phyloP scores from a whole-genome alignment of 2,329 filamentous ascomycete species.

The Achaetomium macrosporum region DNA sequence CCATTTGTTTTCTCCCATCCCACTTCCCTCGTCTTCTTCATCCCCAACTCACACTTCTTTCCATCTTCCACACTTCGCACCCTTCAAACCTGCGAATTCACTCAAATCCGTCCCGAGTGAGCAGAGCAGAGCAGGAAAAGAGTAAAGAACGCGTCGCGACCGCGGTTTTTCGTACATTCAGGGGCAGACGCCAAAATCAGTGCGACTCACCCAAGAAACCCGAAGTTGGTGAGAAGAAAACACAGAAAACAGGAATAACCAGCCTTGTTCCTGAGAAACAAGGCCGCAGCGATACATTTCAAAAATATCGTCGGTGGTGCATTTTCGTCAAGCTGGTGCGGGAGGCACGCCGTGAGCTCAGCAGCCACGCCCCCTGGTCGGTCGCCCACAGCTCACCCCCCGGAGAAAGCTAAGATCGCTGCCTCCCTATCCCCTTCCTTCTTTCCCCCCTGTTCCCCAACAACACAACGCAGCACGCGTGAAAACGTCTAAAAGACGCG shows the following conservation, averaged over 20 bases:
- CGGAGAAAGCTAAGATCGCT: constrained; percentile 20
- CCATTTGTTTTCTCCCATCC: not conserved
- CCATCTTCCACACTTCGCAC: not conserved
- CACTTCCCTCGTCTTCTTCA: not conserved
- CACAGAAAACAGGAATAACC: not conserved
- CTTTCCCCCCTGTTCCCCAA: constrained; percentile 17
- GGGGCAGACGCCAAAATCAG: constrained; percentile 2
- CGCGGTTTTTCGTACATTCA: not conserved
- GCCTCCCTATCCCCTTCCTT: constrained; percentile 16
- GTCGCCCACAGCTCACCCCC: constrained; percentile 22
- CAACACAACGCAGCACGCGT: constrained; percentile 24
- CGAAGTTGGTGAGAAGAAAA: constrained; percentile 1
- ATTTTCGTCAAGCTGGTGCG: constrained; percentile 7
- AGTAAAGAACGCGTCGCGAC: constrained; percentile 2
- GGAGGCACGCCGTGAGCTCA: constrained; percentile 12
- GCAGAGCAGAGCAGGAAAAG: not conserved
- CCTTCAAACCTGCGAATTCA: not conserved
- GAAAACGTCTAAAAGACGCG: constrained; percentile 24
- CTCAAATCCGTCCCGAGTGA: not conserved
- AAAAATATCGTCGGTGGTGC: not conserved
- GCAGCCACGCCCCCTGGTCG: constrained; percentile 18
- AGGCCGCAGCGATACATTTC: not conserved
- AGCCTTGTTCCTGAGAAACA: not conserved
- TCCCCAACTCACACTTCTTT: not conserved
- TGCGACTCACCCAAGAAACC: not conserved